Percentiles rank a stretch among this genome's conserved stretches.
These are phyloP conservation scores for Cymodocea nodosa DNA, from an alignment of 116 monocot species.

Conservation along the genomic window DNA sequence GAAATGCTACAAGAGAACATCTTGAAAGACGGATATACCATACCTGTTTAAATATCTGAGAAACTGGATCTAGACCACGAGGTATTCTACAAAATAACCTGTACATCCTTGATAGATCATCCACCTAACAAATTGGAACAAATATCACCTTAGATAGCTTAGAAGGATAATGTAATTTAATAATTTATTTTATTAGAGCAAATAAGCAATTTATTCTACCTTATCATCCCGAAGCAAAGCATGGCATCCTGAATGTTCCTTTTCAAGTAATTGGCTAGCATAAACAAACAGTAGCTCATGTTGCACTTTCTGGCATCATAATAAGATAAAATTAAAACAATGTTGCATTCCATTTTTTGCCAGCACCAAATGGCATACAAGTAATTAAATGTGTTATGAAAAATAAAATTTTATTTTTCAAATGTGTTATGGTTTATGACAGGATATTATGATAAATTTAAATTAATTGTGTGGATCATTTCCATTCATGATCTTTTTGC, in stretches of 20 bases:
- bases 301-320: slow-evolving; percentile 78
- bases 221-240: slow-evolving; percentile 94
- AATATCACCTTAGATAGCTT: slow-evolving; percentile 1
- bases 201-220: slow-evolving; percentile 14
- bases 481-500: too few species aligned
- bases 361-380: too few species aligned
- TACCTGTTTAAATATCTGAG: slow-evolving; percentile 85
- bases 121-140: slow-evolving; percentile 36
- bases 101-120: slow-evolving; percentile 96
- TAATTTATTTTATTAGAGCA: not conserved
- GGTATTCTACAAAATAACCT: slow-evolving; percentile 76
- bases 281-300: slow-evolving; percentile 69
- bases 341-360: too few species aligned
- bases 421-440: too few species aligned
- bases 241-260: slow-evolving; percentile 94
- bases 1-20: not conserved
- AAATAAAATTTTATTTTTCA: too few species aligned
- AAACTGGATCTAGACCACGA: slow-evolving; percentile 82
- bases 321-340: slow-evolving; percentile 5
- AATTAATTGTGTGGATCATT: too few species aligned
- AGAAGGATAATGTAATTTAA: not conserved
- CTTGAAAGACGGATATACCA: too few species aligned
- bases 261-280: slow-evolving; percentile 76
- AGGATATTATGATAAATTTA: too few species aligned
- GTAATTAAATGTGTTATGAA: too few species aligned